Evolutionary conservation across 345 rosid species (phyloP).

Genomic region (Firmiana major): DNA sequence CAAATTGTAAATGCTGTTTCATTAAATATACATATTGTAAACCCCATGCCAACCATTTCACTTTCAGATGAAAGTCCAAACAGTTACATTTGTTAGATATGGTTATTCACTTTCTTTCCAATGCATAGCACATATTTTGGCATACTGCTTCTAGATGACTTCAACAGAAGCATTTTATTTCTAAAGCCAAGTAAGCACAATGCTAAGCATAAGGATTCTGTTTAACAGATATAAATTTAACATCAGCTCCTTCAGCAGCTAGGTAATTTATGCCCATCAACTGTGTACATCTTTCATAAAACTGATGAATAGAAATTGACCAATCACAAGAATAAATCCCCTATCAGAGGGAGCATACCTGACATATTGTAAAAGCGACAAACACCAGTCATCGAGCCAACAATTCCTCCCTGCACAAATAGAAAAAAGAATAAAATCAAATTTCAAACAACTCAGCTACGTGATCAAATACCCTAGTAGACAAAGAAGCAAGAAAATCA

Average conservation of each 20-base stretch:
- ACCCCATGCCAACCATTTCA: background rate
- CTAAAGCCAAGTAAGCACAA: background rate
- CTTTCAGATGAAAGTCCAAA: background rate
- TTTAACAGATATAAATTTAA: background rate
- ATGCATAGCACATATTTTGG: background rate
- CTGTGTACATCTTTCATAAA: background rate
- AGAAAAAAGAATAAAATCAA: background rate
- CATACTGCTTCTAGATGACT: background rate
- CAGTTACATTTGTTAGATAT: background rate
- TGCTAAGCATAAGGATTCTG: background rate
- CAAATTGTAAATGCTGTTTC: background rate
- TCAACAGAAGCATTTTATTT: background rate
- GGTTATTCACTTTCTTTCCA: background rate
- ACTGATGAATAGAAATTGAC: background rate
- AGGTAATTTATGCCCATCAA: background rate
- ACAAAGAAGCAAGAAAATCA: conserved; percentile 13
- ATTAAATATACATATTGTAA: background rate
- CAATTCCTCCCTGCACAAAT: conserved; percentile 40
- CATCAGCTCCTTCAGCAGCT: background rate
- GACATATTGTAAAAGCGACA: conserved; percentile 56
- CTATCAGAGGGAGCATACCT: conserved; percentile 31
- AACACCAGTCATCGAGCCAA: conserved; percentile 50
- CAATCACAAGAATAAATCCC: background rate
- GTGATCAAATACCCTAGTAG: background rate
- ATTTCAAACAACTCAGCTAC: conserved; percentile 4